Conservation (phyloP, 2,329 filamentous ascomycete genomes). For the Lasiodiplodia gonubiensis region DNA sequence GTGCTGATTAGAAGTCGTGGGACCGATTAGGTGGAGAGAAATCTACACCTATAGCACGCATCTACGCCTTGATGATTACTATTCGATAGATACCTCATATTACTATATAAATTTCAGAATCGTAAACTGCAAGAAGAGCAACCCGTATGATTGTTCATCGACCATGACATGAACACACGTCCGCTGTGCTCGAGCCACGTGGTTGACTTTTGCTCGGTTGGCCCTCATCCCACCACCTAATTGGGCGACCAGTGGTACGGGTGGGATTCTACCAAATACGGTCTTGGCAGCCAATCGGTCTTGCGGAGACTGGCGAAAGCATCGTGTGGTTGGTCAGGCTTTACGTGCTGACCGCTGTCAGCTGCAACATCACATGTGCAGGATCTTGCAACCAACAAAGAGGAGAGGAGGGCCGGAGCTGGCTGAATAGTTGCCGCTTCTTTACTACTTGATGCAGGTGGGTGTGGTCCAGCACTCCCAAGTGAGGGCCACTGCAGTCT, state of each 20-base stretch:
- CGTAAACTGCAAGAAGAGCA: background rate
- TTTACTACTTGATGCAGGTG: background rate
- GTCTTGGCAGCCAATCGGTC: background rate
- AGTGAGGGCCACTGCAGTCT: background rate
- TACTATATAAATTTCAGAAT: background rate
- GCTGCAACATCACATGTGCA: background rate
- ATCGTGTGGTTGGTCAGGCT: background rate
- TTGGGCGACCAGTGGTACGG: background rate
- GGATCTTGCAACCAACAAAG: background rate
- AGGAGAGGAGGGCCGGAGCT: background rate
- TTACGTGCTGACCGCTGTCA: background rate
- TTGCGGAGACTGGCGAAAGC: background rate
- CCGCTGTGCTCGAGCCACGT: background rate
- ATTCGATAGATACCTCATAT: background rate
- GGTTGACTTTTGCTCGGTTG: background rate
- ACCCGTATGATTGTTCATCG: background rate
- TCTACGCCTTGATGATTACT: background rate
- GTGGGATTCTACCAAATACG: background rate
- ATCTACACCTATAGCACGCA: background rate
- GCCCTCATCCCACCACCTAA: background rate
- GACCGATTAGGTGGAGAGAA: background rate
- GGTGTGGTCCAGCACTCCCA: background rate
- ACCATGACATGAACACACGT: background rate
- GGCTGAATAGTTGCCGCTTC: background rate
- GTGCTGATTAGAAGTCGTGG: constrained; percentile 5